Evolutionary conservation across 2,329 filamentous ascomycete genomes (phyloP).

Genomic region (Daldinia sp.): DNA sequence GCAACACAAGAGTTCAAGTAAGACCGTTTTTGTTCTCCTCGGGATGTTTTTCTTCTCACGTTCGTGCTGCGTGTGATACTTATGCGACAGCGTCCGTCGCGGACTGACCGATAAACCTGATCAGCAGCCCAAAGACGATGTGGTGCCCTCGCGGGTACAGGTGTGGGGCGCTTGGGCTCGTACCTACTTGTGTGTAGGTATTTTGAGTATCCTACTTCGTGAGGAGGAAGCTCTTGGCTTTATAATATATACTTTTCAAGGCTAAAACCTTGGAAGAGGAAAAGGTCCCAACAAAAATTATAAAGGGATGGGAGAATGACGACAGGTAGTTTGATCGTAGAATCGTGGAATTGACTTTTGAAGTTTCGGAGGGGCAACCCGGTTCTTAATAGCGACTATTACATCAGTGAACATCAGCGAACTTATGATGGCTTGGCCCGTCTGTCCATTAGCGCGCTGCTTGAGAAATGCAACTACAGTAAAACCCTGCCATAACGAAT

Average conservation of each 20-base stretch:
- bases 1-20: constrained; percentile 4
- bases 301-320: background rate
- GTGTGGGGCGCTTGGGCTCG: background rate
- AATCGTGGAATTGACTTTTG: constrained; percentile 24
- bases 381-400: constrained; percentile 21
- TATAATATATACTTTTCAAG: background rate
- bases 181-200: background rate
- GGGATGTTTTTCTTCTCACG: constrained; percentile 6
- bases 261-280: background rate
- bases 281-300: background rate
- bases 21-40: constrained; percentile 13
- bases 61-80: constrained; percentile 26
- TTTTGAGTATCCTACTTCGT: background rate
- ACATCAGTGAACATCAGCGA: constrained; percentile 32
- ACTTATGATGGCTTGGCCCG: constrained; percentile 22
- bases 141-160: background rate
- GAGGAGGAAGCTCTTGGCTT: background rate
- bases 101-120: constrained; percentile 28
- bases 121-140: constrained; percentile 8
- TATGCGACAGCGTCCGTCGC: constrained; percentile 18
- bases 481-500: no score
- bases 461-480: no score
- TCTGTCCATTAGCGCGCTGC: constrained; percentile 8
- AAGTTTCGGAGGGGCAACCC: constrained; percentile 27
- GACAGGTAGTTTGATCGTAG: constrained; percentile 1